Conservation (phyloP, 1,284 basidiomycete species). For the Fomitiporia mediterranea region DNA sequence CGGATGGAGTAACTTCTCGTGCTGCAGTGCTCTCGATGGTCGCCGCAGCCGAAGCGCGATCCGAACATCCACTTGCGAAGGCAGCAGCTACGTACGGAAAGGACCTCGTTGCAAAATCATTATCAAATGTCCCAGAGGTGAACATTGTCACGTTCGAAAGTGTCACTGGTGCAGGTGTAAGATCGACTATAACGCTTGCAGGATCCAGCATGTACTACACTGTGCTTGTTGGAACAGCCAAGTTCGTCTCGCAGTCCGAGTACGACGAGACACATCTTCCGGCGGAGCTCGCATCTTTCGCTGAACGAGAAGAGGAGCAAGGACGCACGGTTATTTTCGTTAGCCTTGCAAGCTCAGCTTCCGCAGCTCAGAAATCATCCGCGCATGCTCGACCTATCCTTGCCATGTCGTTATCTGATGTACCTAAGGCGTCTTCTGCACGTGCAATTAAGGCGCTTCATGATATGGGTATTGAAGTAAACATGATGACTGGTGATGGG, state of each 20-base stretch:
- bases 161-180: conserved; percentile 86
- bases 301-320: conserved; percentile 56
- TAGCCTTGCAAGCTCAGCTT: conserved; percentile 44
- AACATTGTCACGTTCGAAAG: conserved; percentile 74
- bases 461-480: conserved; percentile 85
- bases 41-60: conserved; percentile 82
- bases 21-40: conserved; percentile 76
- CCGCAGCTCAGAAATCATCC: conserved; percentile 25
- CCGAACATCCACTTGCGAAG: conserved; percentile 94
- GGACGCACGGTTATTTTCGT: conserved; percentile 87
- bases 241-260: conserved; percentile 57
- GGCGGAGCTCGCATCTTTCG: conserved; percentile 55
- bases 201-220: conserved; percentile 38
- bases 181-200: conserved; percentile 53
- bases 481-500: conserved; percentile 90
- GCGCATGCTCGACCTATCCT: conserved; percentile 32
- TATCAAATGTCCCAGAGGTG: conserved; percentile 34
- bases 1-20: conserved; percentile 57
- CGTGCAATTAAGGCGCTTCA: conserved; percentile 78
- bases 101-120: conserved; percentile 50
- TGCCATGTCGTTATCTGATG: conserved; percentile 74
- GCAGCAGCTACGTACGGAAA: conserved; percentile 83
- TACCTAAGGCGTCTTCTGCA: conserved; percentile 76
- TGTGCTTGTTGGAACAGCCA: conserved; percentile 71
- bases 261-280: conserved; percentile 46